These are phyloP conservation scores for Globisporangium spiculum DNA, from an alignment of 352 stramenopile species.

Conservation along the genomic window DNA sequence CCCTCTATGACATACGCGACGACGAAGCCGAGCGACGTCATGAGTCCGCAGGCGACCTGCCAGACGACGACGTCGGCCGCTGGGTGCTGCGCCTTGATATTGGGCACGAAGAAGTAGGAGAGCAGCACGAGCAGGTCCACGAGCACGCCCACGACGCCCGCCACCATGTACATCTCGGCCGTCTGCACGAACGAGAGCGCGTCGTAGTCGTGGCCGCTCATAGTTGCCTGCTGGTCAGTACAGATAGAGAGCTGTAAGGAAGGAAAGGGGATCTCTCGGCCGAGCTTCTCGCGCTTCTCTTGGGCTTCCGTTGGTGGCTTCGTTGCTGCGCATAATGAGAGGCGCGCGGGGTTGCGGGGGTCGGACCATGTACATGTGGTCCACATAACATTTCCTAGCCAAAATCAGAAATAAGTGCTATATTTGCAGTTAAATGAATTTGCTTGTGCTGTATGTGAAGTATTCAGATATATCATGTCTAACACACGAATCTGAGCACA, in stretches of 20 bases:
- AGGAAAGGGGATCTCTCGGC: conserved; percentile 1
- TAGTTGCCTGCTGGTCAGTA: background rate
- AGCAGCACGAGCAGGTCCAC: conserved; percentile 65
- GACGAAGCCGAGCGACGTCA: conserved; percentile 59
- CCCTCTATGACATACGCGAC: conserved; percentile 42
- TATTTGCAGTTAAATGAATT: background rate
- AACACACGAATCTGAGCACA: background rate
- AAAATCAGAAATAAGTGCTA: conserved; percentile 5
- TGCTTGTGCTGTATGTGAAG: background rate
- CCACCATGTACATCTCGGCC: conserved; percentile 54
- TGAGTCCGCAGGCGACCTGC: conserved; percentile 65
- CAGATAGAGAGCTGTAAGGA: background rate
- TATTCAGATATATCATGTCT: background rate
- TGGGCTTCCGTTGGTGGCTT: background rate
- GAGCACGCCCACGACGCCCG: conserved; percentile 51
- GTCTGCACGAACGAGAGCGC: conserved; percentile 49
- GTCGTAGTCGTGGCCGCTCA: conserved; percentile 35
- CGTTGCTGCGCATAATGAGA: conserved; percentile 7
- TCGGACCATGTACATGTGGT: background rate
- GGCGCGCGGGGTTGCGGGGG: background rate
- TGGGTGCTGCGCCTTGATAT: conserved; percentile 78
- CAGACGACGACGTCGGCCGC: conserved; percentile 75
- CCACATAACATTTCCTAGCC: background rate
- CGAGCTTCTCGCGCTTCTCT: background rate
- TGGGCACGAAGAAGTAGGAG: conserved; percentile 71